Conservation (phyloP, 2,329 filamentous ascomycete species). For the Beauveria medogensis region DNA sequence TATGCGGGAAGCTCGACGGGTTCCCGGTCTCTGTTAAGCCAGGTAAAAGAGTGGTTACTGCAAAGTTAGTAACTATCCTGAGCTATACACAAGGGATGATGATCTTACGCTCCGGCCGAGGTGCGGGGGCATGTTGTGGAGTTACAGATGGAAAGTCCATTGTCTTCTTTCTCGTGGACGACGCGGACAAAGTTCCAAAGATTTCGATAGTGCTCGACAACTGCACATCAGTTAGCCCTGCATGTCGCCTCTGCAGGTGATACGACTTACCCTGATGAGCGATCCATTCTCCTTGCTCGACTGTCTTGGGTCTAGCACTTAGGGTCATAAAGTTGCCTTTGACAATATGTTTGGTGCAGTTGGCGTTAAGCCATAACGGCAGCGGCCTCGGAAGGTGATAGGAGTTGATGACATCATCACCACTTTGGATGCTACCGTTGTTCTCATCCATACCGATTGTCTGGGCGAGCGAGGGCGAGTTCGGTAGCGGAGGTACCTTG, state of each 20-base stretch:
- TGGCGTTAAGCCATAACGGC: slow-evolving; percentile 67
- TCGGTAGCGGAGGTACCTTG: slow-evolving; percentile 53
- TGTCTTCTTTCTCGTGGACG: slow-evolving; percentile 76
- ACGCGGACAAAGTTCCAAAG: slow-evolving; percentile 84
- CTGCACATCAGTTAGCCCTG: slow-evolving; percentile 33
- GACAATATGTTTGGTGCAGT: slow-evolving; percentile 78
- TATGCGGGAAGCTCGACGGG: slow-evolving; percentile 87
- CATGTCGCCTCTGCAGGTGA: slow-evolving; percentile 12
- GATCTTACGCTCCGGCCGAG: slow-evolving; percentile 85
- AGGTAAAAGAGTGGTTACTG: slow-evolving; percentile 90
- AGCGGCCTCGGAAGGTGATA: slow-evolving; percentile 59
- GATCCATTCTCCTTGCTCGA: slow-evolving; percentile 92
- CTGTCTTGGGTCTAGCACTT: slow-evolving; percentile 84
- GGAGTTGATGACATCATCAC: slow-evolving; percentile 47
- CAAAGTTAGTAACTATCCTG: background rate
- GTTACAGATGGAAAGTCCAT: slow-evolving; percentile 75
- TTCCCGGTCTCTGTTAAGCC: slow-evolving; percentile 80
- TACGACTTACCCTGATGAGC: slow-evolving; percentile 75
- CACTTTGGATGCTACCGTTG: slow-evolving; percentile 36
- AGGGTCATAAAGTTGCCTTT: slow-evolving; percentile 97
- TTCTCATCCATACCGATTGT: slow-evolving; percentile 62
- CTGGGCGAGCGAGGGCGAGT: slow-evolving; percentile 55
- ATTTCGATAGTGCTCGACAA: slow-evolving; percentile 86
- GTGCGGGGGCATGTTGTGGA: slow-evolving; percentile 77
- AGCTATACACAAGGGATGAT: background rate